Evolutionary conservation across 345 rosid genomes (phyloP).

Genomic region (Aethionema arabicum): DNA sequence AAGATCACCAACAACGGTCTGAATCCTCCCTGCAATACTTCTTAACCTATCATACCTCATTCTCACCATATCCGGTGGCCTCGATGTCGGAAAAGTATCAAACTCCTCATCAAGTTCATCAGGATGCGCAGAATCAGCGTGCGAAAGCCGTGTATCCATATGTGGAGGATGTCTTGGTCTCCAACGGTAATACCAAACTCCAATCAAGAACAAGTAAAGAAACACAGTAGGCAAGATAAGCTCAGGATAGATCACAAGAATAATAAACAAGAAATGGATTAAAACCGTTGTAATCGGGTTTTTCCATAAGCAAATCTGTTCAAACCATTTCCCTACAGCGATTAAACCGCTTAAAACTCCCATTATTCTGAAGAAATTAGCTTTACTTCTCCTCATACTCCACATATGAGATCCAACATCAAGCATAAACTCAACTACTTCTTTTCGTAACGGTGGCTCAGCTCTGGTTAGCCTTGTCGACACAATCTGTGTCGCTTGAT

Average conservation of each 20-base stretch:
- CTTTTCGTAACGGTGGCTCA: constrained; percentile 85
- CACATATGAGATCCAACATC: constrained; percentile 98
- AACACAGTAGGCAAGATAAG: constrained; percentile 82
- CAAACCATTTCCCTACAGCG: constrained; percentile 82
- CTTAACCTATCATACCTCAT: constrained; percentile 92
- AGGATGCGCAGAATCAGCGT: constrained; percentile 77
- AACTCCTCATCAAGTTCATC: constrained; percentile 95
- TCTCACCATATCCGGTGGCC: constrained; percentile 59
- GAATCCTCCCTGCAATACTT: constrained; percentile 86
- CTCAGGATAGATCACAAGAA: constrained; percentile 77
- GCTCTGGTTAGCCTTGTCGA: constrained; percentile 76
- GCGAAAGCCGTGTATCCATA: constrained; percentile 91
- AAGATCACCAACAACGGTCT: constrained; percentile 86
- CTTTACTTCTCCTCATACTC: constrained; percentile 99
- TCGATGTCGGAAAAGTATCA: constrained; percentile 74
- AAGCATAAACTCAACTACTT: constrained; percentile 92
- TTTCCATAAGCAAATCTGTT: constrained; percentile 84
- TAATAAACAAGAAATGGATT: constrained; percentile 71
- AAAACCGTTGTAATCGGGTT: constrained; percentile 81
- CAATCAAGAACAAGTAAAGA: constrained; percentile 81
- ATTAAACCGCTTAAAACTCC: constrained; percentile 62
- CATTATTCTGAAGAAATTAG: constrained; percentile 48
- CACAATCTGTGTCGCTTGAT: constrained; percentile 88
- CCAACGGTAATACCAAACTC: constrained; percentile 84
- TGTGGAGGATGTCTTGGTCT: constrained; percentile 91